phyloP scores from a whole-genome alignment of 495 filamentous ascomycete species.

The Sphaerosporella brunnea region DNA sequence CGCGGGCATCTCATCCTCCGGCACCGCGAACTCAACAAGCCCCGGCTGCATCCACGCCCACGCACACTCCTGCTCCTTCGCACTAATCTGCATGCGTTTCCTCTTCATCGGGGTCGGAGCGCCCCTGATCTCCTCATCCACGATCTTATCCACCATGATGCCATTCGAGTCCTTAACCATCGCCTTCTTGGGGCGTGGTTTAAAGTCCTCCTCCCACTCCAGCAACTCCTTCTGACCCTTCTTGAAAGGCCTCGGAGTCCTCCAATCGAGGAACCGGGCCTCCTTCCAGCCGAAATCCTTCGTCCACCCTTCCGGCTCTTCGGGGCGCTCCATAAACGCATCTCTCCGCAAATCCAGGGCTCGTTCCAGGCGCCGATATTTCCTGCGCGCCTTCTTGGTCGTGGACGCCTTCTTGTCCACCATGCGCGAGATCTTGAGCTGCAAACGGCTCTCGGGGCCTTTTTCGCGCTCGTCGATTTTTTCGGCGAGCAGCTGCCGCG shows the following conservation, averaged over 20 bases:
- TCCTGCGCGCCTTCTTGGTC: slow-evolving; percentile 5
- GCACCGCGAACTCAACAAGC: neutral
- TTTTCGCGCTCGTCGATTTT: slow-evolving; percentile 43
- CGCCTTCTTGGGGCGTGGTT: neutral
- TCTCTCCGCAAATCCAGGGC: neutral
- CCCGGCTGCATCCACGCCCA: neutral
- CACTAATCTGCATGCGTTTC: neutral
- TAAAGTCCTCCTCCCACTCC: neutral
- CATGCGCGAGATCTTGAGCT: slow-evolving; percentile 11
- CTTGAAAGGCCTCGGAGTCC: no score
- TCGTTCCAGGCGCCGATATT: slow-evolving; percentile 2
- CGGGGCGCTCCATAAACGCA: neutral
- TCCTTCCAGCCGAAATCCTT: no score
- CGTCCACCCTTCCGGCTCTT: neutral
- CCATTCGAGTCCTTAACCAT: neutral
- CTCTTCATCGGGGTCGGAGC: neutral
- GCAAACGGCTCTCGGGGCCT: slow-evolving; percentile 27
- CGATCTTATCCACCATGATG: neutral
- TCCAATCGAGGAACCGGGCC: no score
- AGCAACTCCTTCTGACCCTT: neutral
- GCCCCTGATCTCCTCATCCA: neutral
- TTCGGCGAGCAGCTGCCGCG: slow-evolving; percentile 57
- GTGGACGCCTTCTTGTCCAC: neutral
- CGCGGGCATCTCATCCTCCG: neutral
- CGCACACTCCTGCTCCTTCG: neutral